A percentile compares a stretch with the other conserved stretches of the same genome.
Conservation (phyloP, 306 rosid genomes). For the Lathyrus tuberosus region DNA sequence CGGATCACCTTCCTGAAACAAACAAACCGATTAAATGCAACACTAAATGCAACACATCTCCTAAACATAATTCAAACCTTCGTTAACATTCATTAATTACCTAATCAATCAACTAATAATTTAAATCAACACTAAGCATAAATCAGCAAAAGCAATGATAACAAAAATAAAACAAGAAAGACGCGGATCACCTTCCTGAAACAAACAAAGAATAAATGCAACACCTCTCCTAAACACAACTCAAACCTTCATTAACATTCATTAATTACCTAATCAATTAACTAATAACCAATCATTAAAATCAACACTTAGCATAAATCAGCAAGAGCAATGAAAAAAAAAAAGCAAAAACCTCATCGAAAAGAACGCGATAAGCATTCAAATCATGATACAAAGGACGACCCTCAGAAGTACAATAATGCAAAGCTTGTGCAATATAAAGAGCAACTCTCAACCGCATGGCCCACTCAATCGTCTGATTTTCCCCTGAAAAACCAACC, state of each 20-base stretch:
- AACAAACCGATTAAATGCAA: background rate
- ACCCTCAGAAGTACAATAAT: constrained; percentile 86
- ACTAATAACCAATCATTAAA: background rate
- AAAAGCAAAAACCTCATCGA: constrained; percentile 60
- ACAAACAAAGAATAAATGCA: background rate
- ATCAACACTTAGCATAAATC: background rate
- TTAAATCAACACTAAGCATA: too few relatives aligned
- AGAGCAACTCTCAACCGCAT: constrained; percentile 92
- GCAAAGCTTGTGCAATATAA: constrained; percentile 86
- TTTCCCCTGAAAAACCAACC: constrained; percentile 66
- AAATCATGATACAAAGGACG: constrained; percentile 87
- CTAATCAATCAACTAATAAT: too few relatives aligned
- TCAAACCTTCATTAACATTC: background rate
- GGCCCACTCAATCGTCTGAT: constrained; percentile 96
- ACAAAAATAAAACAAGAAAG: constrained; percentile 67
- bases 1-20: constrained; percentile 78
- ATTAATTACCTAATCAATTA: background rate
- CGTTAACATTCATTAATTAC: background rate
- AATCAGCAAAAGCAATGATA: too few relatives aligned
- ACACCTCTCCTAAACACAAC: background rate
- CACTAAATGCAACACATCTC: background rate
- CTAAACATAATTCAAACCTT: background rate
- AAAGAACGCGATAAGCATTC: constrained; percentile 96
- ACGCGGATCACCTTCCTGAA: constrained; percentile 92
- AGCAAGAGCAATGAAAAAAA: background rate